Percentiles rank a stretch among this genome's conserved stretches.
Conservation (phyloP, 1,139 yeast species). For the Pichia sp. region DNA sequence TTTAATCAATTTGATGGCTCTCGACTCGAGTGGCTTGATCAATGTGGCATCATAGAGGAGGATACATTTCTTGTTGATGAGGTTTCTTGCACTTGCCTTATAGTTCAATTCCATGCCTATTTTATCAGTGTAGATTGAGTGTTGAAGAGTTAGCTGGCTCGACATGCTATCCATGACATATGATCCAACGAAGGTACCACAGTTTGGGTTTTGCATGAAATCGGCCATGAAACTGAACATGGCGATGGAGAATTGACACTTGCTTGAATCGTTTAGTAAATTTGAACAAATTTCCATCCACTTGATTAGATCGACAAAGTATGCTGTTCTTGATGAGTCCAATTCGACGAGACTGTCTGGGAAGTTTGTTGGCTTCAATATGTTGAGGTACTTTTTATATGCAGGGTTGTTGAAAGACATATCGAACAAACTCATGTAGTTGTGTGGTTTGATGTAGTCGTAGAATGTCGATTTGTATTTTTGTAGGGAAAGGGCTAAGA, state of each 20-base stretch:
- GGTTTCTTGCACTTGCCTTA: slow-evolving; percentile 43
- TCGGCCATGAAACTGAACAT: slow-evolving; percentile 40
- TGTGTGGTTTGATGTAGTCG: slow-evolving; percentile 49
- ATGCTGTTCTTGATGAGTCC: slow-evolving; percentile 20
- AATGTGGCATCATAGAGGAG: slow-evolving; percentile 41
- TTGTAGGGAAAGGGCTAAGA: slow-evolving; percentile 42
- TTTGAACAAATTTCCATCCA: slow-evolving; percentile 44
- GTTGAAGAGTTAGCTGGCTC: slow-evolving; percentile 30
- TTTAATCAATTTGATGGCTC: slow-evolving; percentile 45
- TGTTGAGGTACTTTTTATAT: slow-evolving; percentile 29
- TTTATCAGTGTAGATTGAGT: slow-evolving; percentile 27
- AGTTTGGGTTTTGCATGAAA: slow-evolving; percentile 23
- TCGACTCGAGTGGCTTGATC: slow-evolving; percentile 19
- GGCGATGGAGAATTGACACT: slow-evolving; percentile 41
- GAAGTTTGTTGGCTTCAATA: slow-evolving; percentile 14
- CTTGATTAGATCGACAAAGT: slow-evolving; percentile 35
- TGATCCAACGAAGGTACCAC: slow-evolving; percentile 30
- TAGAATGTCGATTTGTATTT: slow-evolving; percentile 48
- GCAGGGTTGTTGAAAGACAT: slow-evolving; percentile 47
- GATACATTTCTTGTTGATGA: slow-evolving; percentile 38
- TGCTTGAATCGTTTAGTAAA: slow-evolving; percentile 41
- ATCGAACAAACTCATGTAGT: slow-evolving; percentile 53
- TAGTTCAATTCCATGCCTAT: slow-evolving; percentile 40
- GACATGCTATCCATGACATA: slow-evolving; percentile 32
- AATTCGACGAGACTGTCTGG: slow-evolving; percentile 5